Percentiles rank a stretch among this genome's conserved stretches.
These are phyloP conservation scores for Guyanaporus albipodus DNA, from an alignment of 768 basidiomycete genomes.

Conservation along the genomic window DNA sequence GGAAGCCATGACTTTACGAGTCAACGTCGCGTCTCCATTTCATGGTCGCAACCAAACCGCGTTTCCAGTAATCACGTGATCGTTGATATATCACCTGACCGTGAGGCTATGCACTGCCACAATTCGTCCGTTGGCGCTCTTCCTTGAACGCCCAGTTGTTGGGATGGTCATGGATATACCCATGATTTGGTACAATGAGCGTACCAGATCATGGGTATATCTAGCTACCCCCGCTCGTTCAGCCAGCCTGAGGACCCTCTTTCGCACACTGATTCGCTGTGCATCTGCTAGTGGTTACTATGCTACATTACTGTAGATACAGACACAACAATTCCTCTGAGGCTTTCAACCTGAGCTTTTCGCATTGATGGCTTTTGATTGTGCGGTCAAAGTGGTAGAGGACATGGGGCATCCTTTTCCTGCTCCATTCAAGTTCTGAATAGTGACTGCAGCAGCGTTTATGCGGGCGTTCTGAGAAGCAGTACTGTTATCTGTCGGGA, in stretches of 20 bases:
- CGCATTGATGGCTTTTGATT: conserved; percentile 19
- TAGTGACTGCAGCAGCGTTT: conserved; percentile 54
- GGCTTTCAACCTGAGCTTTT: conserved; percentile 8
- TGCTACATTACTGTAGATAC: conserved; percentile 6
- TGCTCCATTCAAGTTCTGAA: conserved; percentile 67
- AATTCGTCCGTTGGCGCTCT: no score
- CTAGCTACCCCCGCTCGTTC: no score
- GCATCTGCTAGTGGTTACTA: no score
- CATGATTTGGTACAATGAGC: no score
- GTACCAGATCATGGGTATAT: no score
- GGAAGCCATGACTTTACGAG: conserved; percentile 23
- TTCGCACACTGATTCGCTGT: no score
- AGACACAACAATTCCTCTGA: background rate
- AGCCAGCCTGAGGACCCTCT: no score
- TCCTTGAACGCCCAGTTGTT: no score
- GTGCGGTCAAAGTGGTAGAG: conserved; percentile 57
- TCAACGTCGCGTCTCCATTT: conserved; percentile 11
- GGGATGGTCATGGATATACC: background rate
- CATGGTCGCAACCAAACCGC: conserved; percentile 25
- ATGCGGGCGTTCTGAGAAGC: conserved; percentile 46
- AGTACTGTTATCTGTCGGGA: conserved; percentile 41
- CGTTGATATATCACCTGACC: conserved; percentile 25
- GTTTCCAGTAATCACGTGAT: conserved; percentile 21
- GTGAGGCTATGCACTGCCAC: no score
- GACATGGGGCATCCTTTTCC: conserved; percentile 65